Evolutionary conservation across 2,329 filamentous ascomycete genomes (phyloP), one percentile per base, ranked within the genome.

Genomic region (Aspergillus fischeri): DNA sequence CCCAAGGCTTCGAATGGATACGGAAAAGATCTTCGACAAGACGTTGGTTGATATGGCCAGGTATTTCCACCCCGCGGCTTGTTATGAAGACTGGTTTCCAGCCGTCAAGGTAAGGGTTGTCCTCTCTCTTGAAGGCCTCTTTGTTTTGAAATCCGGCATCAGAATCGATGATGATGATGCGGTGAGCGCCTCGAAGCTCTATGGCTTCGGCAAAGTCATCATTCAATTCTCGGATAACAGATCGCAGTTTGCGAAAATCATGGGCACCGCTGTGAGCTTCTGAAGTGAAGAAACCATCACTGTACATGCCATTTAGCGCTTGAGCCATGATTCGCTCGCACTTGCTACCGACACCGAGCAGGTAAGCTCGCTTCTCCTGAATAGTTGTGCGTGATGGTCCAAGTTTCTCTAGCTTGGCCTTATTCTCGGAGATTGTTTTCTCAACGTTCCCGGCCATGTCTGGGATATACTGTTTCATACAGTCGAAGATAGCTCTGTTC

Each of bases 371-470:
- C 54, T 63, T 65, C 55, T 68, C 62, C 51, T 55, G 53, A 8
- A 68, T 28, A 3, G 60, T 70, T 6, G 53, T 35, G 21, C 67
- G 67, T 32, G 67, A 58, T 5, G 65, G 52, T 1, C 72, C 70
- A 6, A 75, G 65, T 41, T 65, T 65, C 32, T 64, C 38, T 1
- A 71, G 42, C 9, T 59, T 49, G 1, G 20, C 45, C 2, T 72
- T 64, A 59, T 77, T 81, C 0, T 67, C 61, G 0, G 73, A n/a
- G 67, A 65, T 29, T 63, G 71, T 56, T 66, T 53, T 35, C 63
- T 75, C 45, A 60, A 75, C 60, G 50, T 76, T 69, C 63, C 67
- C 51, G 64, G 78, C 65, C 63, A 81, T 3, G 55, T 61, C 65
- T 10, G 72, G 72, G 6, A 77, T 63, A 52, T 76, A 66, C 1